Conservation (phyloP, 257 asterid genomes). For the Linderniella brevidens region DNA sequence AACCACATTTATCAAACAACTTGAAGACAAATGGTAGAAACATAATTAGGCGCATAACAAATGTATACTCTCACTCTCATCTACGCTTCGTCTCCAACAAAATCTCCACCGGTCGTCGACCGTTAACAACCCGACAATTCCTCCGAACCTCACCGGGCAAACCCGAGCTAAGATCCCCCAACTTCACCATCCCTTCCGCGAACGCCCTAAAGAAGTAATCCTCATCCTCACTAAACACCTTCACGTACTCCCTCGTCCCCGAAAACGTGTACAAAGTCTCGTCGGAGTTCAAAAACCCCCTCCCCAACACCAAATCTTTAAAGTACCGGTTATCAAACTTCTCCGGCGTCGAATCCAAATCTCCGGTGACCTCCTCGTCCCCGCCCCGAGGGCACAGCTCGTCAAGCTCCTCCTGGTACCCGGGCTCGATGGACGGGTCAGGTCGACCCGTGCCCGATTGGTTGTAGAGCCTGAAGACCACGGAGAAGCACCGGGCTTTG, state of each 20-base stretch:
- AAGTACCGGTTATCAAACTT: conserved; percentile 61
- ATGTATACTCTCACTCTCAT: no score
- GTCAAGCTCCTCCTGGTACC: conserved; percentile 27
- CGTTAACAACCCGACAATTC: conserved; percentile 45
- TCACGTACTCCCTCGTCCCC: conserved; percentile 38
- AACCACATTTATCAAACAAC: no score
- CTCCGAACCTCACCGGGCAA: conserved; percentile 50
- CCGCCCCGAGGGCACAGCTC: conserved; percentile 57
- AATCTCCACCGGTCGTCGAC: conserved; percentile 6
- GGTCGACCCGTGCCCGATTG: conserved; percentile 78
- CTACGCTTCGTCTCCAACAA: conserved; percentile 7
- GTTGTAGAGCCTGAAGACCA: conserved; percentile 74
- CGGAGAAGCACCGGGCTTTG: conserved; percentile 70
- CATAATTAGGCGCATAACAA: no score
- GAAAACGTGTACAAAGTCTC: conserved; percentile 32
- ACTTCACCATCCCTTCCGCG: conserved; percentile 49
- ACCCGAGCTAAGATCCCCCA: conserved; percentile 64
- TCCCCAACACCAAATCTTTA: conserved; percentile 52
- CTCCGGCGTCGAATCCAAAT: conserved; percentile 56
- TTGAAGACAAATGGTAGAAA: no score
- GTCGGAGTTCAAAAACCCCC: conserved; percentile 81
- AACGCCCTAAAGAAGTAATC: conserved; percentile 35
- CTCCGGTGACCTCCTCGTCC: conserved; percentile 48
- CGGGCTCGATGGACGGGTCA: conserved; percentile 61
- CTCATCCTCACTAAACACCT: conserved; percentile 23